Conservation (phyloP, 108 stramenopile species). For the Fragilariopsis cylindrus region DNA sequence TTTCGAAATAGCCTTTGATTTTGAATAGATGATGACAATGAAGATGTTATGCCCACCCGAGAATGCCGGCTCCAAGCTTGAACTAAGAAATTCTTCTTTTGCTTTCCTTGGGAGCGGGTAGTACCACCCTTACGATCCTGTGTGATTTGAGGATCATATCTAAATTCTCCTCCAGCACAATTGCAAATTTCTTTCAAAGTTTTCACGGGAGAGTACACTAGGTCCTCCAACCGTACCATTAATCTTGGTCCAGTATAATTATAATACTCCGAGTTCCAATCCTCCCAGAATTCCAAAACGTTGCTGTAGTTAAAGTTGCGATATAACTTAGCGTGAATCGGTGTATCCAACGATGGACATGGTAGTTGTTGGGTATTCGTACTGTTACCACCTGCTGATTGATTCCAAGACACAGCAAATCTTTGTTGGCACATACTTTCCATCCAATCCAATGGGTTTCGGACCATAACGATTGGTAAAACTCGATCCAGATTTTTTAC, state of each 20-base stretch:
- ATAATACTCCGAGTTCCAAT: conserved; percentile 66
- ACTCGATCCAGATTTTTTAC: conserved; percentile 51
- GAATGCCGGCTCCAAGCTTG: neutral
- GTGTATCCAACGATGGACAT: neutral
- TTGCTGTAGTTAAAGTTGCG: neutral
- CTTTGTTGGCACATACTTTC: conserved; percentile 67
- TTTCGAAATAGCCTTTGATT: neutral
- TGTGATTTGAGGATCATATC: neutral
- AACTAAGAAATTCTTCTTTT: neutral
- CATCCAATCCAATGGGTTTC: conserved; percentile 80
- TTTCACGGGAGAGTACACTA: conserved; percentile 42
- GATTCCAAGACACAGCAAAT: conserved; percentile 58
- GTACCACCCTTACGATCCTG: neutral
- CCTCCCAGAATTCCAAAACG: conserved; percentile 51
- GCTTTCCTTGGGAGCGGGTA: neutral
- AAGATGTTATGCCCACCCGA: neutral
- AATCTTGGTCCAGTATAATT: conserved; percentile 67
- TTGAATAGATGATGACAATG: neutral
- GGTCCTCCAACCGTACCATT: conserved; percentile 76
- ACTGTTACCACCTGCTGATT: neutral
- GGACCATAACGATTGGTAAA: conserved; percentile 78
- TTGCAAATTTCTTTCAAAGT: conserved; percentile 10
- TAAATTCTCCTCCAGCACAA: conserved; percentile 16
- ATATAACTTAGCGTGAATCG: neutral
- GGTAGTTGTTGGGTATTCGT: neutral